Evolutionary conservation across 176 grass and related monocot species (phyloP), one percentile per base, ranked within the genome.

Genomic region (Aegilops speltoides): DNA sequence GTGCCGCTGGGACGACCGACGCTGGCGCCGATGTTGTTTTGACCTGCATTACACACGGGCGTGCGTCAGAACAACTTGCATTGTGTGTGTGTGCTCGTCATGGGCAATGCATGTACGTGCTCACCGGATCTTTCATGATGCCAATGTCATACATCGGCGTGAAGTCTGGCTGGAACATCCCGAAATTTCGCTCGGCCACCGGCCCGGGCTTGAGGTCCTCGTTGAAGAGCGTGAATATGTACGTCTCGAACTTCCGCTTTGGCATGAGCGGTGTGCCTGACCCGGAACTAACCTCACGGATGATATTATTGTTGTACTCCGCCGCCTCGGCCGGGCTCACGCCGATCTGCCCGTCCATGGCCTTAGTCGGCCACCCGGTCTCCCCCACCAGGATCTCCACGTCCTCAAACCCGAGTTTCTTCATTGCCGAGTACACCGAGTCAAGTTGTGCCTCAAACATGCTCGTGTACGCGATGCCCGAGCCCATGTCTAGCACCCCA

Each of bases 391-490:
- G 77, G 86, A 98, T 91, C 75, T 90, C 93, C 82, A 98, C 93
- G 86, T 95, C 96, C 10, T 83, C 90, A 68, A 89, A 98, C 22
- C 91, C 93, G 1, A 98, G 86, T 15, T 25, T 80, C 78, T 93
- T 89, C 93, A 98, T 95, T 29, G 93, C 96, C 19, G 96, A 93
- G 81, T 68, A 93, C 89, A 98, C 92, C 75, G 96, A 83, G 89
- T 98, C 96, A 5, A 98, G 81, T 81, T 98, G 96, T 66, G 93
- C 91, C 66, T 89, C 83, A 38, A 95, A 78, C 96, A 98, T 98
- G 91, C 94, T 95, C 4, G 88, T 94, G 90, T 98, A 98, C 7
- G 81, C 88, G 57, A 95, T 83, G 22, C 92, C 92, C 29, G 96
- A 91, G 38, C 71, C 88, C 0, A 29, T 34, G 89, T 98, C 96